These are phyloP conservation scores for Casuarina cunninghamiana DNA, from an alignment of 306 rosid genomes.

Conservation along the genomic window DNA sequence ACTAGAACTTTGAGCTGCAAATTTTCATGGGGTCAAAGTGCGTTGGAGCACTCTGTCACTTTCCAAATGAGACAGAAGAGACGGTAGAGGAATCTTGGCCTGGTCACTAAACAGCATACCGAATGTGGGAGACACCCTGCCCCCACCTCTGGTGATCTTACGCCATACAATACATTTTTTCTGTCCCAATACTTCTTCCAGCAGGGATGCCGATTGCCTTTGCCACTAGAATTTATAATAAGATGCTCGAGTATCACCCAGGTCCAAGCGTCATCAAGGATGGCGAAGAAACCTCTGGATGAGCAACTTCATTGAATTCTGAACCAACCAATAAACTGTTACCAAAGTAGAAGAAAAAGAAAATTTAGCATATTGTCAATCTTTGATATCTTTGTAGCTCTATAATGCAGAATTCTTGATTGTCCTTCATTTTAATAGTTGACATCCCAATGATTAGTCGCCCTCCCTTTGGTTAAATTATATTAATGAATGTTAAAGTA, in stretches of 20 bases:
- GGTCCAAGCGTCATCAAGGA: slow-evolving; percentile 23
- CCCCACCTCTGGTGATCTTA: slow-evolving; percentile 54
- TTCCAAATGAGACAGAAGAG: slow-evolving; percentile 45
- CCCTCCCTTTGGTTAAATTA: too few species aligned
- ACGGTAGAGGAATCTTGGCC: slow-evolving; percentile 38
- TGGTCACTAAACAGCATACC: slow-evolving; percentile 36
- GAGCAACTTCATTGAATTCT: not conserved
- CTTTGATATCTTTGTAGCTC: not conserved
- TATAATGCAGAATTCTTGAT: too few species aligned
- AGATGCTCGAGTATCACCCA: slow-evolving; percentile 27
- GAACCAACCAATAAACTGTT: not conserved
- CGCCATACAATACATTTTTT: slow-evolving; percentile 38
- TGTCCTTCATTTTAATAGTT: not conserved
- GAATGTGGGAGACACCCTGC: slow-evolving; percentile 69
- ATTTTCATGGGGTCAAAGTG: slow-evolving; percentile 40
- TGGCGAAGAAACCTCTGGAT: slow-evolving; percentile 11
- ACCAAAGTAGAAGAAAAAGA: not conserved
- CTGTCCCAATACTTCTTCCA: slow-evolving; percentile 20
- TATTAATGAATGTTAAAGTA: too few species aligned
- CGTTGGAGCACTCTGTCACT: slow-evolving; percentile 37
- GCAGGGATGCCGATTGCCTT: slow-evolving; percentile 29
- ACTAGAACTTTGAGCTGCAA: slow-evolving; percentile 32
- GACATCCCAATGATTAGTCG: slow-evolving; percentile 2
- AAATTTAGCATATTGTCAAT: not conserved
- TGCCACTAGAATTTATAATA: slow-evolving; percentile 17